phyloP scores from a whole-genome alignment of 179 eudicot species.

The Spergularia azorica region DNA sequence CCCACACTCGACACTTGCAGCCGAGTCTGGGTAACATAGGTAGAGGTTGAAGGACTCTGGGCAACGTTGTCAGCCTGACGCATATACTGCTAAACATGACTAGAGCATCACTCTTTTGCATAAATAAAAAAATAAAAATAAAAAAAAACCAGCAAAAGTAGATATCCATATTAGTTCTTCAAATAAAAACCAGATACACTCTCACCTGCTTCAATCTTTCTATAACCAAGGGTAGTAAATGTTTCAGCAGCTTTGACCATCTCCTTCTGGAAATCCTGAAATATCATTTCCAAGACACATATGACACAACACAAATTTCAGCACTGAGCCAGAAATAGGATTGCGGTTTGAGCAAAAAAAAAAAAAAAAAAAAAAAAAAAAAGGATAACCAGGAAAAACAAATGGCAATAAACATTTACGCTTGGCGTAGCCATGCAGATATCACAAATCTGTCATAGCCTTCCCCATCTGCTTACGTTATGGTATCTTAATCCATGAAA shows the following conservation, averaged over 20 bases:
- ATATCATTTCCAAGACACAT: neutral
- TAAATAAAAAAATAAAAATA: too few species aligned
- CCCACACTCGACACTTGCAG: too few species aligned
- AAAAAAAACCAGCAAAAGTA: neutral
- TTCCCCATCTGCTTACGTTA: neutral
- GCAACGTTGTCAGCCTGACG: too few species aligned
- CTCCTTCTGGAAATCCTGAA: constrained; percentile 94
- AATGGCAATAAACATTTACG: too few species aligned
- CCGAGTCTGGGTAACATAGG: too few species aligned
- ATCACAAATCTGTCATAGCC: neutral
- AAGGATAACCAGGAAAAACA: too few species aligned
- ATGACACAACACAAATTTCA: neutral
- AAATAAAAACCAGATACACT: neutral
- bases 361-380: neutral
- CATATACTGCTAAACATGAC: too few species aligned
- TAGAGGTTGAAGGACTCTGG: neutral
- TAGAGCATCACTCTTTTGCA: neutral
- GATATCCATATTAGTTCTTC: neutral
- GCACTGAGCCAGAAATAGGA: neutral
- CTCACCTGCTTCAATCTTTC: constrained; percentile 78
- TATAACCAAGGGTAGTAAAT: constrained; percentile 75
- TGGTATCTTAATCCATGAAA: neutral
- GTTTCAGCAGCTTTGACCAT: constrained; percentile 85
- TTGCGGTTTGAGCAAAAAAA: neutral
- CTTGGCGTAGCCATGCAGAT: neutral